Evolutionary conservation across 2,329 filamentous ascomycete species (phyloP), one percentile per base, ranked within the genome.

Genomic region (Lachnellula subtilissima): DNA sequence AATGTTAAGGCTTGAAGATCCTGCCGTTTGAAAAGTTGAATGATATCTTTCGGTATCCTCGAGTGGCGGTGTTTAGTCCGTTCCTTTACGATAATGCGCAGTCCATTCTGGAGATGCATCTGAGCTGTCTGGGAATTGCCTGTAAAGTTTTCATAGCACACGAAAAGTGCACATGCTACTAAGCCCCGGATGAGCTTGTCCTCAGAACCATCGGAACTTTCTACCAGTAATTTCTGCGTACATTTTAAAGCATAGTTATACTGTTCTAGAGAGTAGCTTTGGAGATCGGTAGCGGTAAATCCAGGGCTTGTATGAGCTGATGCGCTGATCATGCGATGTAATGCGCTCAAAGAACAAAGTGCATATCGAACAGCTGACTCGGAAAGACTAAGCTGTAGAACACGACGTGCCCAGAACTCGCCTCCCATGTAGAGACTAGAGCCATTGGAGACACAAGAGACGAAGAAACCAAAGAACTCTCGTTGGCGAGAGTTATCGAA

Each of bases 131-230:
- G 28, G 32, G 22, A 55, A 40, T 62, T 55, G 8, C 55, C 55
- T 5, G 52, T 53, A 22, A 59, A 53, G 25, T 57, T 58, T 32
- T 63, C 61, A 42, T 57, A 61, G 52, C 59, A 63, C 11, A 60
- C 55, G 28, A 61, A 63, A 19, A 63, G 54, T n/a, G 58, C 52
- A 28, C 59, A 63, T 25, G 57, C 56, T 12, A 63, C 57, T 11
- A 63, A 55, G 4, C 57, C 60, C 40, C 53, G 54, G 28, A 61
- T 47, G 14, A 58, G 37, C 23, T 48, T 51, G 5, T 55, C 53
- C 25, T 53, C 39, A 5, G 50, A 45, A 14, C 55, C 58, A 4
- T n/a, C 25, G 1, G 45, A 48, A 43, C 53, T 56, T 22, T 52
- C 50, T 2, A 46, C 47, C 9, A 59, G 48, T n/a, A 60, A 36